Evolutionary conservation across 192 early-diverging fungal species (phyloP).

Genomic region (Chytriomyces confervae): DNA sequence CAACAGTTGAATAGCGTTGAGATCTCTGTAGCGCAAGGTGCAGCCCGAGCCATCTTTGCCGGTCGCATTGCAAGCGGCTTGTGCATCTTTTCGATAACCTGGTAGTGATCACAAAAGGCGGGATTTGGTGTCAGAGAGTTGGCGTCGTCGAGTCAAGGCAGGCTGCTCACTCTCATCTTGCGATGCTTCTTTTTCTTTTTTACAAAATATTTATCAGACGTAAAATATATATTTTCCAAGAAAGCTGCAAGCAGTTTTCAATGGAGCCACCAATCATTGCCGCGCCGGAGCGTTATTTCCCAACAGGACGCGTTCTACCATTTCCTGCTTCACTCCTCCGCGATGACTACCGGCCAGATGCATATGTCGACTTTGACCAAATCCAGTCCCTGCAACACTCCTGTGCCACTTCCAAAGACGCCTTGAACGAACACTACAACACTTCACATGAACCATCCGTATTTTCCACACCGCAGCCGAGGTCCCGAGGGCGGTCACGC

Average conservation of each 20-base stretch:
- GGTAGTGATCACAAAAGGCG: not conserved
- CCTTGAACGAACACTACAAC: no score
- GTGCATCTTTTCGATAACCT: slow-evolving; percentile 45
- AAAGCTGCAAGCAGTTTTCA: no score
- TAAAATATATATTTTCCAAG: no score
- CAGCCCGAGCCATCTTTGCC: slow-evolving; percentile 45
- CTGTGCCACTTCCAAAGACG: not conserved
- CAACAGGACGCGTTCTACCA: slow-evolving; percentile 30
- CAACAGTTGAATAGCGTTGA: slow-evolving; percentile 58
- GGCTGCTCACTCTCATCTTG: no score
- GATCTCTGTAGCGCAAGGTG: slow-evolving; percentile 51
- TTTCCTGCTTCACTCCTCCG: slow-evolving; percentile 29
- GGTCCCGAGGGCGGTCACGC: no score
- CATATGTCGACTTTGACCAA: slow-evolving; percentile 17
- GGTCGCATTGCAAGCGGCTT: slow-evolving; percentile 45
- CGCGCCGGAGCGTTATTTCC: not conserved
- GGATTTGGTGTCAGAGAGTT: no score
- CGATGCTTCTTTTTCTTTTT: no score
- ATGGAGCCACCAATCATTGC: no score
- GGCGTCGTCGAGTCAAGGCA: no score
- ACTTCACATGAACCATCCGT: no score
- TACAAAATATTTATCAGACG: no score
- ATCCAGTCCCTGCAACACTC: slow-evolving; percentile 15
- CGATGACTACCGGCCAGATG: slow-evolving; percentile 14
- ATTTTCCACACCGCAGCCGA: no score